phyloP scores from a whole-genome alignment of 306 rosid species.

The Malus sylvestris region DNA sequence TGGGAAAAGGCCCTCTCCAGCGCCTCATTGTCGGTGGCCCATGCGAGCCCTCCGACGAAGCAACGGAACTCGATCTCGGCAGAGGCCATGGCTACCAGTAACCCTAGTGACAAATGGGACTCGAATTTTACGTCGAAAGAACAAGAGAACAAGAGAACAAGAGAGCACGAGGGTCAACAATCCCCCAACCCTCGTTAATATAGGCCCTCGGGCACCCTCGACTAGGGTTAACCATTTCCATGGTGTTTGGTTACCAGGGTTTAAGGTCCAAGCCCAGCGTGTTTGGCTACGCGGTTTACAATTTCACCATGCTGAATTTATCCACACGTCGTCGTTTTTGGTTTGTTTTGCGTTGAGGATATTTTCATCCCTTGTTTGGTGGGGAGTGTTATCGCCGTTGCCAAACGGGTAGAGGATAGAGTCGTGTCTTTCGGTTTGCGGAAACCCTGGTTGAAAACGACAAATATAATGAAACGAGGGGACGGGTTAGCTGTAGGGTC shows the following conservation, averaged over 20 bases:
- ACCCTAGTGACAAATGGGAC: too few species aligned
- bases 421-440: not conserved
- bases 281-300: conserved; percentile 20
- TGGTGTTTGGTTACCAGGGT: not conserved
- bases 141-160: not conserved
- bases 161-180: not conserved
- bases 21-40: conserved; percentile 74
- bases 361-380: not conserved
- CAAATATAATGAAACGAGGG: not conserved
- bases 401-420: not conserved
- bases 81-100: conserved; percentile 34
- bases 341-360: not conserved
- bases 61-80: conserved; percentile 71
- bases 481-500: not conserved
- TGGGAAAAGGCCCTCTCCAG: conserved; percentile 55
- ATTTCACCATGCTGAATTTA: not conserved
- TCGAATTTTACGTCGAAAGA: not conserved
- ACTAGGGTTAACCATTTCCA: conserved; percentile 34
- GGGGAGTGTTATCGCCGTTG: not conserved
- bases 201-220: conserved; percentile 15
- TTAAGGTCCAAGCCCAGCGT: not conserved
- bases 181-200: conserved; percentile 11
- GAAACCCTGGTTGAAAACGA: not conserved
- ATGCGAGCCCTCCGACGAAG: conserved; percentile 95
- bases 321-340: not conserved